phyloP scores from a whole-genome alignment of 805 yeast species.

The Hanseniaspora occidentalis region DNA sequence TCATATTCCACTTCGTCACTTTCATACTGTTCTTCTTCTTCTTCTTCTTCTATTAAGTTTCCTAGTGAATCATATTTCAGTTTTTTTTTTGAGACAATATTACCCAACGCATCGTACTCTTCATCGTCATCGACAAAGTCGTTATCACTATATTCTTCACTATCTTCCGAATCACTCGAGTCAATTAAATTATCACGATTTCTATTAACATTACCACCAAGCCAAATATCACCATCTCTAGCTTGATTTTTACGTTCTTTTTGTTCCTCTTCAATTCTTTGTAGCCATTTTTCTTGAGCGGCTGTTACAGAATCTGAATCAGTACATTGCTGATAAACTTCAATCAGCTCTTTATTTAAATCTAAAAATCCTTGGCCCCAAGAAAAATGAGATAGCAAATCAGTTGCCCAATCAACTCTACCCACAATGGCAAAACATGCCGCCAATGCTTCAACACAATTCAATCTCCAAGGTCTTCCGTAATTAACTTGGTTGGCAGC shows the following conservation, averaged over 20 bases:
- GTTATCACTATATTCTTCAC: neutral
- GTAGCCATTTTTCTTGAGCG: constrained; percentile 71
- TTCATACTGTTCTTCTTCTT: constrained; percentile 1
- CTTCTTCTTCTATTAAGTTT: constrained; percentile 9
- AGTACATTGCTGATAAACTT: constrained; percentile 64
- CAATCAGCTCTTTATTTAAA: constrained; percentile 67
- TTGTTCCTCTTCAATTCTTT: constrained; percentile 51
- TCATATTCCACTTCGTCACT: constrained; percentile 16
- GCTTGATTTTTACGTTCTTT: constrained; percentile 45
- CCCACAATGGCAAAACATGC: constrained; percentile 95
- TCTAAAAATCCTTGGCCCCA: constrained; percentile 89
- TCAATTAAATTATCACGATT: constrained; percentile 10
- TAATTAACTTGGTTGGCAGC: constrained; percentile 97
- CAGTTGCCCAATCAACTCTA: constrained; percentile 76
- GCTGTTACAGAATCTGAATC: constrained; percentile 60
- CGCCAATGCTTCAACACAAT: constrained; percentile 95
- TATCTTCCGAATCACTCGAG: neutral
- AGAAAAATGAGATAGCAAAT: constrained; percentile 64
- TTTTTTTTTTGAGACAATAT: constrained; percentile 8
- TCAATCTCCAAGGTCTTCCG: constrained; percentile 89
- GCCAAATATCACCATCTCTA: constrained; percentile 55
- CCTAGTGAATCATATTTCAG: constrained; percentile 18
- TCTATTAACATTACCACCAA: constrained; percentile 66
- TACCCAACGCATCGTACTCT: constrained; percentile 15
- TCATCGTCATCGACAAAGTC: constrained; percentile 7